phyloP scores from a whole-genome alignment of 305 asterid species.

The Fraxinus greggii region DNA sequence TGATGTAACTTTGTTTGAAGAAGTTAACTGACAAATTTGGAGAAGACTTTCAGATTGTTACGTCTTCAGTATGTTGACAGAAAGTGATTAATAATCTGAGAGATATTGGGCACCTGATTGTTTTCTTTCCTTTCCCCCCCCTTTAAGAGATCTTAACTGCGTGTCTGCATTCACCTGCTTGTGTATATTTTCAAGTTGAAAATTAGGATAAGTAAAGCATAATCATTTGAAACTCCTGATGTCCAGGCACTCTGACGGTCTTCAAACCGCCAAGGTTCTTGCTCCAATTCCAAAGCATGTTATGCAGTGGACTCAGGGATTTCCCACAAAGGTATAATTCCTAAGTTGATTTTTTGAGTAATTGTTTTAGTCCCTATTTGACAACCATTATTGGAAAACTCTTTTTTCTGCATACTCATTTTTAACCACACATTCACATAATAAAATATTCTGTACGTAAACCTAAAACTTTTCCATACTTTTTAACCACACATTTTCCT shows the following conservation, averaged over 20 bases:
- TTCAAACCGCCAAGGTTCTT: slow-evolving; percentile 75
- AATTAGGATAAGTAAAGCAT: slow-evolving; percentile 12
- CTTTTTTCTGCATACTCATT: too few relatives aligned
- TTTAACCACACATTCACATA: not conserved
- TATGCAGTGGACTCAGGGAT: slow-evolving; percentile 81
- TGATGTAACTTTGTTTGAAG: not conserved
- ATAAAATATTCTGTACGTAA: not conserved
- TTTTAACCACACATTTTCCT: not conserved
- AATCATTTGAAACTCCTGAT: slow-evolving; percentile 19
- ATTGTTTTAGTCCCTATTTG: not conserved
- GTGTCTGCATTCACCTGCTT: not conserved
- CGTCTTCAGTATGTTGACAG: not conserved
- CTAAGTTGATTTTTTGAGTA: not conserved
- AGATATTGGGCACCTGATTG: not conserved
- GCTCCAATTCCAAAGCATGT: slow-evolving; percentile 91
- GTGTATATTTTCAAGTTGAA: not conserved
- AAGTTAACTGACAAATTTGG: not conserved
- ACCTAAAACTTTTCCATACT: not conserved
- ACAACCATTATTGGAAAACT: not conserved
- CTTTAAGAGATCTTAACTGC: not conserved
- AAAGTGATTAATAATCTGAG: not conserved
- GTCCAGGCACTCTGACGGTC: slow-evolving; percentile 81
- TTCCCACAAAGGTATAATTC: slow-evolving; percentile 80
- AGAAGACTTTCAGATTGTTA: not conserved
- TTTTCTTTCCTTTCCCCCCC: not conserved